Conservation (phyloP, 306 rosid species). For the Begonia fuchsioides region DNA sequence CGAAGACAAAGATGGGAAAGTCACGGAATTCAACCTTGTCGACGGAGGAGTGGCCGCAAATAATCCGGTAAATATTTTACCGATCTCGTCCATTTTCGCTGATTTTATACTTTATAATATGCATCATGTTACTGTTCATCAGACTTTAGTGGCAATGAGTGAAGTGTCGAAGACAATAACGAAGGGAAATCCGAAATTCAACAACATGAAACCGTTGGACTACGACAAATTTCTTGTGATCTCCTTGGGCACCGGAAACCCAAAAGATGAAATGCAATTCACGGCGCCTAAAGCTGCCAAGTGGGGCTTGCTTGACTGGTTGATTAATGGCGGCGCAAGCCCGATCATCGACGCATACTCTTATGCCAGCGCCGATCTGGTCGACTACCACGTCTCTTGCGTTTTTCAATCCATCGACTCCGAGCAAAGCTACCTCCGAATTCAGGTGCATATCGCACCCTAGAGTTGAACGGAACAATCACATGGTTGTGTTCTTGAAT, state of each 20-base stretch:
- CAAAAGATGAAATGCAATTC: conserved; percentile 12
- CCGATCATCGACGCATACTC: conserved; percentile 16
- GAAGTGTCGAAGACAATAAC: conserved; percentile 24
- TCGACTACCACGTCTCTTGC: conserved; percentile 14
- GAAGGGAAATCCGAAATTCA: conserved; percentile 10
- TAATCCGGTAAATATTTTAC: conserved; percentile 25
- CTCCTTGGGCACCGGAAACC: conserved; percentile 41
- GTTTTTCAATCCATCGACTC: conserved; percentile 14
- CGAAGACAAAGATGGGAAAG: too few relatives aligned
- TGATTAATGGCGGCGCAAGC: conserved; percentile 17
- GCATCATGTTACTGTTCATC: neutral
- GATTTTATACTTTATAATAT: neutral
- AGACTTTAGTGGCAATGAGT: conserved; percentile 44
- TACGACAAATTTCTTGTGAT: conserved; percentile 22
- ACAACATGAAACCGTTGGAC: conserved; percentile 14
- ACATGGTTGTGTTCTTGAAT: neutral
- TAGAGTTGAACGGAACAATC: neutral
- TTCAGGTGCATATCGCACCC: conserved; percentile 11
- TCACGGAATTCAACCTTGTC: conserved; percentile 27
- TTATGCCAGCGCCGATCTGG: conserved; percentile 14
- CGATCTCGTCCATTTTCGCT: neutral
- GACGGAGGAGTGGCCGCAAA: conserved; percentile 60
- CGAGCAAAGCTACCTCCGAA: conserved; percentile 26
- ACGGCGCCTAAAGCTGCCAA: conserved; percentile 17
- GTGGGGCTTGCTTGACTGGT: conserved; percentile 30